A percentile compares a stretch with the other conserved stretches of the same genome.
Evolutionary conservation across 805 yeast species (phyloP).

Genomic region (Komagataella pseudopastoris): DNA sequence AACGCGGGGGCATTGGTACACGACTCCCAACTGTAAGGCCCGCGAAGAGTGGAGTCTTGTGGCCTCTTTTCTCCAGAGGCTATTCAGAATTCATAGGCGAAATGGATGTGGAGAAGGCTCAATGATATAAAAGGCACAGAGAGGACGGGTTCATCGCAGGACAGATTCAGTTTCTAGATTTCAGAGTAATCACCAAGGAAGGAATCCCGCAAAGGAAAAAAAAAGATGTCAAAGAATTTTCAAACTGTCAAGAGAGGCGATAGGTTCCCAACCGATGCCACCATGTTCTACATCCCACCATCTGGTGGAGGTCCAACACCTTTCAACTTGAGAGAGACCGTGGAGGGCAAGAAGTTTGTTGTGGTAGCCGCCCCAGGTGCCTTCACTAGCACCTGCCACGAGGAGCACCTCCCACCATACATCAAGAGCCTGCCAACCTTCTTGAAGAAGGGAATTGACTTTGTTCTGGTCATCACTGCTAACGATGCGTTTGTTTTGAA

Average conservation of each 20-base stretch:
- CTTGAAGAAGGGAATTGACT: constrained; percentile 47
- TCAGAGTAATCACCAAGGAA: not conserved
- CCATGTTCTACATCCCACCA: constrained; percentile 20
- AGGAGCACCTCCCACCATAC: constrained; percentile 60
- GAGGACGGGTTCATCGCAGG: not conserved
- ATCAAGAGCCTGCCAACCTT: constrained; percentile 35
- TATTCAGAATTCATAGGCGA: not conserved
- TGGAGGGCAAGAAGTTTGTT: constrained; percentile 37
- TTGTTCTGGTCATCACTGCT: constrained; percentile 46
- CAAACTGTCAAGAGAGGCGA: constrained; percentile 13
- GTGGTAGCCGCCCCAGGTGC: constrained; percentile 79
- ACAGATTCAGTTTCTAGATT: not conserved
- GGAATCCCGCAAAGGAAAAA: not conserved
- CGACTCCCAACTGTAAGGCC: not conserved
- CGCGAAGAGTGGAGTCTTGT: not conserved
- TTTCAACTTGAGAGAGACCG: constrained; percentile 15
- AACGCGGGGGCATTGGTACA: not conserved
- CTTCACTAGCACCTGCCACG: constrained; percentile 73
- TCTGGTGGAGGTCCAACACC: constrained; percentile 19
- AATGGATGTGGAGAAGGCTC: not conserved
- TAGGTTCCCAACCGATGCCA: constrained; percentile 20
- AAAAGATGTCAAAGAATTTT: not conserved
- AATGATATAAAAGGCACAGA: not conserved
- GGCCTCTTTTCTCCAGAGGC: not conserved
- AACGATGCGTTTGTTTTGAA: constrained; percentile 62